A percentile compares a stretch with the other conserved stretches of the same genome.
These are phyloP conservation scores for Tetrahymena borealis DNA, from an alignment of 73 alveolate genomes.

Conservation along the genomic window DNA sequence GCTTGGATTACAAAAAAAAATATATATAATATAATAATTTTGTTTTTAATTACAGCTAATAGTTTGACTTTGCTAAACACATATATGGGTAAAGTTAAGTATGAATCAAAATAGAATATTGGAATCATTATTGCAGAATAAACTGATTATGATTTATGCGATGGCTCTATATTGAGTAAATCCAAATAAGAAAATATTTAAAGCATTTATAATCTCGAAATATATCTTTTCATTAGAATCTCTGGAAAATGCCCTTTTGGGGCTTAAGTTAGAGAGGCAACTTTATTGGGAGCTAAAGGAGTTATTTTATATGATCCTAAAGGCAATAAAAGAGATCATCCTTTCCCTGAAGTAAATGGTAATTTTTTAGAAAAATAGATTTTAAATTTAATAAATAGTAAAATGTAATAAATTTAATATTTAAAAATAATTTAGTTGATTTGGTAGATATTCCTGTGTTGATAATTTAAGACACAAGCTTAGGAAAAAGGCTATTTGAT, in stretches of 20 bases:
- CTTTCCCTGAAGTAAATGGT: not conserved
- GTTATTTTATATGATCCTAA: not conserved
- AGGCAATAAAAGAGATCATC: not conserved
- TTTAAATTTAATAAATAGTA: not conserved
- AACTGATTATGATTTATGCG: not conserved
- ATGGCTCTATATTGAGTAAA: not conserved
- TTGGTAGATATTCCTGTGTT: not conserved
- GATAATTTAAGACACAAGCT: not conserved
- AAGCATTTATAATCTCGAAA: not conserved
- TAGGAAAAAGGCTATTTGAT: not conserved
- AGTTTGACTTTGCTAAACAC: not conserved
- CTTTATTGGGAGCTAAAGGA: not conserved
- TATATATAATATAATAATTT: not conserved
- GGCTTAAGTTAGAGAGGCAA: not conserved
- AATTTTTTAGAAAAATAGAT: not conserved
- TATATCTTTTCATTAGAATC: not conserved
- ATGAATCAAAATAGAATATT: not conserved
- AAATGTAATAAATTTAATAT: not conserved
- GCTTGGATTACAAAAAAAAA: not conserved
- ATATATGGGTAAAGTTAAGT: not conserved
- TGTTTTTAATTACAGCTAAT: not conserved
- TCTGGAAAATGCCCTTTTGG: not conserved
- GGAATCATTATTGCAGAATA: not conserved
- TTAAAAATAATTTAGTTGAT: not conserved
- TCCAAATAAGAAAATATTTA: not conserved